These are phyloP conservation scores for Trichosporon asahii DNA, from an alignment of 1,284 basidiomycete genomes.

Conservation along the genomic window DNA sequence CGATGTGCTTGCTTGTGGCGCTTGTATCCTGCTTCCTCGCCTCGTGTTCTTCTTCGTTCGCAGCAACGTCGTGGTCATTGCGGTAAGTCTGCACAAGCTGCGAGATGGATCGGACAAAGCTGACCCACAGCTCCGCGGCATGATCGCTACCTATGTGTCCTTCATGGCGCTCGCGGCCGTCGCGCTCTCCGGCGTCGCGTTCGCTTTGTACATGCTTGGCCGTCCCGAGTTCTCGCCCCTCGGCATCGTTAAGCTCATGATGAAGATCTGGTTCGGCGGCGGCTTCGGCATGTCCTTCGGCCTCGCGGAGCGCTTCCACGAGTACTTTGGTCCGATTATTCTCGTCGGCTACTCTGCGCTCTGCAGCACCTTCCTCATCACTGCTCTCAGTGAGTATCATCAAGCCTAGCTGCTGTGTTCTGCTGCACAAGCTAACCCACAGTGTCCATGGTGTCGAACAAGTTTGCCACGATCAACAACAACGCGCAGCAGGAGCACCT, in stretches of 20 bases:
- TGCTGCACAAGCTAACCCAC: background rate
- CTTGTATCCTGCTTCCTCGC: constrained; percentile 80
- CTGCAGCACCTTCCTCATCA: constrained; percentile 49
- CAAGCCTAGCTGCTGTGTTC: too few species aligned
- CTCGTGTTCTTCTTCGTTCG: constrained; percentile 81
- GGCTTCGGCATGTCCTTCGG: background rate
- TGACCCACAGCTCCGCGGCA: constrained; percentile 61
- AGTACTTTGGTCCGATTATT: constrained; percentile 68
- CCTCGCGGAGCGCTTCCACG: constrained; percentile 63
- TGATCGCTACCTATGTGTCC: constrained; percentile 68
- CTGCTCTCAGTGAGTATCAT: constrained; percentile 60
- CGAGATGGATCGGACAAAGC: background rate
- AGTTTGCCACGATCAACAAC: constrained; percentile 73
- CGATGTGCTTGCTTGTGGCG: constrained; percentile 76
- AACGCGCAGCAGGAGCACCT: constrained; percentile 81
- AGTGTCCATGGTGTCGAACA: constrained; percentile 77
- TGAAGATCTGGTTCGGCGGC: constrained; percentile 25
- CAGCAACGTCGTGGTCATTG: constrained; percentile 73
- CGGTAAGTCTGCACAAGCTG: constrained; percentile 53
- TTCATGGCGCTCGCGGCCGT: constrained; percentile 66
- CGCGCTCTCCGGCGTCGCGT: constrained; percentile 75
- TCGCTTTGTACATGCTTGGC: constrained; percentile 58
- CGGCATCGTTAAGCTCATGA: constrained; percentile 61
- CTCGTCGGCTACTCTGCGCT: constrained; percentile 71
- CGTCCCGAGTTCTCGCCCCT: background rate